Evolutionary conservation across 257 asterid genomes (phyloP).

Genomic region (Coffea eugenioides): DNA sequence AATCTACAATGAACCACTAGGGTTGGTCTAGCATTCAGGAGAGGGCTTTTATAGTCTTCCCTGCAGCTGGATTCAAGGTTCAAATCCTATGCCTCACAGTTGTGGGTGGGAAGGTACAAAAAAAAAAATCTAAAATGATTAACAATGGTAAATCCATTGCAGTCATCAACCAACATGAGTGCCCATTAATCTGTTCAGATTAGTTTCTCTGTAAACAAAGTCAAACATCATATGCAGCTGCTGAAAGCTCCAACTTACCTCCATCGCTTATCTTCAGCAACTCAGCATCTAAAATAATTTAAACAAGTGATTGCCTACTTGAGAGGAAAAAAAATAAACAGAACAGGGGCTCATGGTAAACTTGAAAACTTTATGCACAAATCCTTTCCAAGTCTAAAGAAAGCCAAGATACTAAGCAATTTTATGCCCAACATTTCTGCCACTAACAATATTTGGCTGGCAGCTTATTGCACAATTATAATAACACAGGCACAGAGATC

Average conservation of each 20-base stretch:
- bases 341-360: not conserved
- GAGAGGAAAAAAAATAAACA: not conserved
- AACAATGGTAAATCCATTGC: not conserved
- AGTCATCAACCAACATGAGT: not conserved
- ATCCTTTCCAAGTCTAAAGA: not conserved
- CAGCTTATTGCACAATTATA: conserved; percentile 1
- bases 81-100: too few species aligned
- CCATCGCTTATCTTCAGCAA: not conserved
- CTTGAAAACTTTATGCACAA: conserved; percentile 8
- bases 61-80: too few species aligned
- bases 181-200: not conserved
- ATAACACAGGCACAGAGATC: not conserved
- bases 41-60: too few species aligned
- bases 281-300: not conserved
- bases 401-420: not conserved
- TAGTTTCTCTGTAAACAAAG: not conserved
- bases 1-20: not conserved
- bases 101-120: too few species aligned
- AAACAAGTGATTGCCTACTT: not conserved
- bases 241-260: not conserved
- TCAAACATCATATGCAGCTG: not conserved
- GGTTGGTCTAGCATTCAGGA: too few species aligned
- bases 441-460: not conserved
- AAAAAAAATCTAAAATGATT: not conserved
- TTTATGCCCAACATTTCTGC: not conserved